Percentiles rank a stretch among this genome's conserved stretches.
phyloP scores from a whole-genome alignment of 805 yeast genomes.

The Saccharomycopsis amapae region DNA sequence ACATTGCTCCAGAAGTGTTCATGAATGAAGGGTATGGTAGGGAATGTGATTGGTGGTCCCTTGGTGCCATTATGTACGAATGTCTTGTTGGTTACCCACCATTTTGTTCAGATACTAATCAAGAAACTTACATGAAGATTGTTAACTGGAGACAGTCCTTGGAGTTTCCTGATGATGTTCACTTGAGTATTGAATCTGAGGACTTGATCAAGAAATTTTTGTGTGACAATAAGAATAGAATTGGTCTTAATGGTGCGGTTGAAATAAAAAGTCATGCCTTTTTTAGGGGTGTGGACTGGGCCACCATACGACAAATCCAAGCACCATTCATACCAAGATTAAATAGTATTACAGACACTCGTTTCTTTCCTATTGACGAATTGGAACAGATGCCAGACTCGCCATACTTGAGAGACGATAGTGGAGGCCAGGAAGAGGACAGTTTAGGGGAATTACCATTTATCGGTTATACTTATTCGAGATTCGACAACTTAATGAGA shows the following conservation, averaged over 20 bases:
- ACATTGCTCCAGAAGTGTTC: conserved; percentile 92
- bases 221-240: conserved; percentile 69
- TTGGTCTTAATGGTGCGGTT: conserved; percentile 89
- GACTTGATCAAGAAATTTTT: conserved; percentile 73
- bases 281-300: conserved; percentile 95
- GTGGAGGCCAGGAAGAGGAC: not conserved
- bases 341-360: conserved; percentile 87
- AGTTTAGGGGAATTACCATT: conserved; percentile 66
- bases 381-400: conserved; percentile 80
- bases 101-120: conserved; percentile 90
- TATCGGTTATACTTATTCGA: conserved; percentile 92
- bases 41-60: conserved; percentile 97
- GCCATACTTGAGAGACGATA: conserved; percentile 1
- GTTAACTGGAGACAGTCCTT: conserved; percentile 85
- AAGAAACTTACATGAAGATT: conserved; percentile 87
- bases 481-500: conserved; percentile 86
- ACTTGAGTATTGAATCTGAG: conserved; percentile 80
- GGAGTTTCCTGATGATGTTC: conserved; percentile 87
- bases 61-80: conserved; percentile 95
- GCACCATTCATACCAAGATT: conserved; percentile 93
- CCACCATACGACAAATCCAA: conserved; percentile 73
- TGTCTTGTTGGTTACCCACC: conserved; percentile 98
- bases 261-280: conserved; percentile 89
- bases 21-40: conserved; percentile 92
- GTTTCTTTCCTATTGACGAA: conserved; percentile 98